These are phyloP conservation scores for Rasamsonia emersonii DNA, from an alignment of 2,329 filamentous ascomycete genomes.

Conservation along the genomic window DNA sequence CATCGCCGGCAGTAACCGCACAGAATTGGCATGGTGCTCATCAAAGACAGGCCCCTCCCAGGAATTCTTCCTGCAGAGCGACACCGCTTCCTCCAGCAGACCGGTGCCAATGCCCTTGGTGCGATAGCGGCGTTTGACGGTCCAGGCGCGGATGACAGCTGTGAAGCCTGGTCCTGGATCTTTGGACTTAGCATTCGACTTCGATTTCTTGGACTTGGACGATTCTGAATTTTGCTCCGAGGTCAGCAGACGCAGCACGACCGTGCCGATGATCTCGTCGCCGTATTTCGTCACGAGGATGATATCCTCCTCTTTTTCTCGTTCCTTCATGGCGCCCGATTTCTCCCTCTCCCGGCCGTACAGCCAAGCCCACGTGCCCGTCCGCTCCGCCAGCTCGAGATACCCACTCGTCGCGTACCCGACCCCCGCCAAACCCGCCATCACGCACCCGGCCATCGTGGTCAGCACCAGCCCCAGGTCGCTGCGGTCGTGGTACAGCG, in stretches of 20 bases:
- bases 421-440: conserved; percentile 55
- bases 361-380: conserved; percentile 55
- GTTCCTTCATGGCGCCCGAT: no score
- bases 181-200: neutral
- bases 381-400: conserved; percentile 51
- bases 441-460: conserved; percentile 53
- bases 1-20: conserved; percentile 51
- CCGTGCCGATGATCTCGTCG: conserved; percentile 59
- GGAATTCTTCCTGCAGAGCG: conserved; percentile 57
- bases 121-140: conserved; percentile 61
- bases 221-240: conserved; percentile 7
- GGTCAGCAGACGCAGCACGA: conserved; percentile 45
- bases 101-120: conserved; percentile 63
- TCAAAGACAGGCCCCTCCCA: conserved; percentile 65
- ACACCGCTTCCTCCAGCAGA: conserved; percentile 64
- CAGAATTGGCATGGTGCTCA: conserved; percentile 66
- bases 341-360: conserved; percentile 28
- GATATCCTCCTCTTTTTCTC: conserved; percentile 43
- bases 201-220: neutral
- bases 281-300: conserved; percentile 54
- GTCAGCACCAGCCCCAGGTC: conserved; percentile 51
- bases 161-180: conserved; percentile 11
- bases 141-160: conserved; percentile 69
- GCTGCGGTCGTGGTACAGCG: conserved; percentile 11
- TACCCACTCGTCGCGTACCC: conserved; percentile 56